Evolutionary conservation across 345 rosid species (phyloP), one percentile per base, ranked within the genome.

Genomic region (Camelina sativa): DNA sequence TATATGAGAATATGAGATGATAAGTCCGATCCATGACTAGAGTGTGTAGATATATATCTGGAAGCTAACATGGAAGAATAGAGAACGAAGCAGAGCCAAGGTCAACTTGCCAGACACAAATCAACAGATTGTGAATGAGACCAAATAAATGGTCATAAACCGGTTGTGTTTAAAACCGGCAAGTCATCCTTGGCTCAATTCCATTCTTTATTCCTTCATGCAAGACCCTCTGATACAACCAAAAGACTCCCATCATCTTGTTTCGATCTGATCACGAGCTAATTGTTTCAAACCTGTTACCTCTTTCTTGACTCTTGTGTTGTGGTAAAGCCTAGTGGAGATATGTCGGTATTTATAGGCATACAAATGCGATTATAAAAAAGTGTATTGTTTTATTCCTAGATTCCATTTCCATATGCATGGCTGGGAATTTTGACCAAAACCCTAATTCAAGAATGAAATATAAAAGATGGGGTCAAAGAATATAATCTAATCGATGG

Each of bases 181-280:
- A 82, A 82, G 81, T 66, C 85, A 82, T 82, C 83, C 82, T 83
- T 80, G 83, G 85, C 82, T 83, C 84, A 78, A 22, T 11, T 53
- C 66, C 76, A 71, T 25, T 70, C 83, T 74, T 56, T 62, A 65
- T 62, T 75, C 66, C 66, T 48, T 67, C 83, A 80, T 46, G 81
- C 72, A 71, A 80, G 79, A 73, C 78, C 65, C 65, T 68, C 41
- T 64, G 44, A 76, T 64, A 76, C 47, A 56, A n/a, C n/a, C 13
- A 34, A 56, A 69, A 8, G 51, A 69, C 65, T 40, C 55, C 20
- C 1, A n/a, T 17, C 20, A 20, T 47, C 20, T 47, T 40, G 38
- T 67, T 52, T 74, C 52, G 34, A 47, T 32, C 37, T 1, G 30
- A 28, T 4, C 30, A 8, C 13, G 16, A 59, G 44, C 69, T 68